Conservation (phyloP, 2,329 filamentous ascomycete genomes). For the Ascosphaera acerosa region DNA sequence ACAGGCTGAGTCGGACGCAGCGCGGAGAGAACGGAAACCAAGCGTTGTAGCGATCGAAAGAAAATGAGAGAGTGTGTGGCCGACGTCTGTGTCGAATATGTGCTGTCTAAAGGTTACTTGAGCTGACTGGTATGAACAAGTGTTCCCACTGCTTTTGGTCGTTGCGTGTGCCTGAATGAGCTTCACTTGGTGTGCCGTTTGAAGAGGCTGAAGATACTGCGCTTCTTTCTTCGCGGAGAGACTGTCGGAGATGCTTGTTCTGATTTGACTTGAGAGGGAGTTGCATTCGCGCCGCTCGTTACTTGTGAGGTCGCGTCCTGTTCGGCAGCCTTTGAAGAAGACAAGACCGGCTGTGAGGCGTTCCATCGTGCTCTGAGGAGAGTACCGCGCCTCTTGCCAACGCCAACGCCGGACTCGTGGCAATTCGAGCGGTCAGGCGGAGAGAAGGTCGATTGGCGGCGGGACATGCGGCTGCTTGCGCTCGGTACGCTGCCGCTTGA, state of each 20-base stretch:
- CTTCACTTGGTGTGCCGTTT: not conserved
- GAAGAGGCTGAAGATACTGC: not conserved
- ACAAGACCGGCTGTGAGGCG: not conserved
- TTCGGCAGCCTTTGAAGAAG: not conserved
- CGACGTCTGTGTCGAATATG: no score
- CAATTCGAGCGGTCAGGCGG: not conserved
- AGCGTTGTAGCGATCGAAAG: no score
- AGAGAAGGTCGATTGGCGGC: not conserved
- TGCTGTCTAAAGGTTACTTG: no score
- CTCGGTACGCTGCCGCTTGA: not conserved
- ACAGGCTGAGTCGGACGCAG: no score
- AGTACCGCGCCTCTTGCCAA: not conserved
- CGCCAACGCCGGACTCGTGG: not conserved
- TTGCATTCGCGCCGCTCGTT: not conserved
- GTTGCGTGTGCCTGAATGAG: no score
- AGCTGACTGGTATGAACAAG: no score
- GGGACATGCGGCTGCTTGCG: not conserved
- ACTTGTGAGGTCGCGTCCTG: not conserved
- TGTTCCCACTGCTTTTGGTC: no score
- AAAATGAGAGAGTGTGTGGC: no score
- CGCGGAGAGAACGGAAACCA: no score
- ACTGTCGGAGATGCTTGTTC: not conserved
- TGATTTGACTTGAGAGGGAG: not conserved
- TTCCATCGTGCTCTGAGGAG: not conserved
- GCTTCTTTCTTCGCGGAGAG: not conserved